Percentiles rank a stretch among this genome's conserved stretches.
These are phyloP conservation scores for Astrephomene gubernaculifera DNA, from an alignment of 139 green algal species.

Conservation along the genomic window DNA sequence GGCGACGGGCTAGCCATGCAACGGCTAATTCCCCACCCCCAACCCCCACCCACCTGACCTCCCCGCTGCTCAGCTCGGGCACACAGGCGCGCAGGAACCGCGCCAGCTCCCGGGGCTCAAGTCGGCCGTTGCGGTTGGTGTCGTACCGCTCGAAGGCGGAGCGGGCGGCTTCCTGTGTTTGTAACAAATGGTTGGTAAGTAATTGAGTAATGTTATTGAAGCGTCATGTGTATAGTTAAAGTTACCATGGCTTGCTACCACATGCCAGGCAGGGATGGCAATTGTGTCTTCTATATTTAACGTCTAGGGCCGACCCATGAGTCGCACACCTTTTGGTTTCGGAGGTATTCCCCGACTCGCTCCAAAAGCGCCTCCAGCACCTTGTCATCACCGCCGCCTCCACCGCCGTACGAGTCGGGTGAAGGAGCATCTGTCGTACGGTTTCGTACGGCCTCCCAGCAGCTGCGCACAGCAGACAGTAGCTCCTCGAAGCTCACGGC, in stretches of 20 bases:
- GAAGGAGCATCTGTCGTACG: slow-evolving; percentile 6
- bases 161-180: slow-evolving; percentile 23
- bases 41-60: slow-evolving; percentile 32
- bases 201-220: no score
- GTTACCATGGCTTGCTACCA: no score
- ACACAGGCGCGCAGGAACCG: slow-evolving; percentile 44
- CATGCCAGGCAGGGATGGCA: no score
- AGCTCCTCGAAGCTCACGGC: slow-evolving; percentile 56
- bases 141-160: slow-evolving; percentile 42
- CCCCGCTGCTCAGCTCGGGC: slow-evolving; percentile 23
- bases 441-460: slow-evolving; percentile 26
- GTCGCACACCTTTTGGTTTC: background rate
- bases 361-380: slow-evolving; percentile 21
- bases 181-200: no score
- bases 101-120: slow-evolving; percentile 45
- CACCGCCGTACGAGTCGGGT: no score
- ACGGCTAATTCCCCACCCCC: no score
- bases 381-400: background rate
- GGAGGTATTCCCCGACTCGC: slow-evolving; percentile 8
- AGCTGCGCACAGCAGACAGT: slow-evolving; percentile 25
- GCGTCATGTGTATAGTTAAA: no score
- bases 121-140: slow-evolving; percentile 36
- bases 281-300: no score
- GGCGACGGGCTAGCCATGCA: no score
- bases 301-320: no score